Evolutionary conservation across 208 protist genomes (phyloP).

Genomic region (Phytomonas sp.): DNA sequence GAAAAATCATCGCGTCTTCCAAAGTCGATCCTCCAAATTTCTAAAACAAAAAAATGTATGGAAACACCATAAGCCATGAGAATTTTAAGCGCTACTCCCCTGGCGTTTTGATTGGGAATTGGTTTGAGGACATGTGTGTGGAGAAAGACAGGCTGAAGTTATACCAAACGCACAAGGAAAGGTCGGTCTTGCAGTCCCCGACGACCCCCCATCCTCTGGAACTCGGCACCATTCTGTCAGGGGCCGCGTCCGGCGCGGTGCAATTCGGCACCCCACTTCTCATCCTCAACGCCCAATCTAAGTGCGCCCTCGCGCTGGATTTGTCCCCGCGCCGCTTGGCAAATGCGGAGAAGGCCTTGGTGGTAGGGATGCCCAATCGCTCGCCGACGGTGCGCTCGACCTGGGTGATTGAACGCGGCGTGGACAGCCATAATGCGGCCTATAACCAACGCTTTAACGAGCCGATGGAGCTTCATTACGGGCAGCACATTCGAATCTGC

Average conservation of each 20-base stretch:
- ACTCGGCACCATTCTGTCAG: background rate
- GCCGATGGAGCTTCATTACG: slow-evolving; percentile 67
- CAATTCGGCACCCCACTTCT: slow-evolving; percentile 47
- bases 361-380: slow-evolving; percentile 3
- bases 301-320: slow-evolving; percentile 51
- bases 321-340: slow-evolving; percentile 11
- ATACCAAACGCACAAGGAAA: slow-evolving; percentile 31
- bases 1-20: background rate
- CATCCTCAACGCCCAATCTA: slow-evolving; percentile 37
- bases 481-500: slow-evolving; percentile 65
- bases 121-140: slow-evolving; percentile 74
- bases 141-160: slow-evolving; percentile 58
- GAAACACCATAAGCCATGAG: background rate
- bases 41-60: background rate
- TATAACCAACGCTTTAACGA: slow-evolving; percentile 43
- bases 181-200: slow-evolving; percentile 7
- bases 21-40: background rate
- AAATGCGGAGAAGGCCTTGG: slow-evolving; percentile 16
- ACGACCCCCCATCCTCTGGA: background rate
- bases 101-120: slow-evolving; percentile 82
- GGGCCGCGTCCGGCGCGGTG: slow-evolving; percentile 18
- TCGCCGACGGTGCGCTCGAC: slow-evolving; percentile 48
- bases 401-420: slow-evolving; percentile 57
- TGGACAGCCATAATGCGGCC: slow-evolving; percentile 63
- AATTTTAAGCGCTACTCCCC: slow-evolving; percentile 45